These are phyloP conservation scores for Phytophthora nicotianae DNA, from an alignment of 352 stramenopile genomes.

Conservation along the genomic window DNA sequence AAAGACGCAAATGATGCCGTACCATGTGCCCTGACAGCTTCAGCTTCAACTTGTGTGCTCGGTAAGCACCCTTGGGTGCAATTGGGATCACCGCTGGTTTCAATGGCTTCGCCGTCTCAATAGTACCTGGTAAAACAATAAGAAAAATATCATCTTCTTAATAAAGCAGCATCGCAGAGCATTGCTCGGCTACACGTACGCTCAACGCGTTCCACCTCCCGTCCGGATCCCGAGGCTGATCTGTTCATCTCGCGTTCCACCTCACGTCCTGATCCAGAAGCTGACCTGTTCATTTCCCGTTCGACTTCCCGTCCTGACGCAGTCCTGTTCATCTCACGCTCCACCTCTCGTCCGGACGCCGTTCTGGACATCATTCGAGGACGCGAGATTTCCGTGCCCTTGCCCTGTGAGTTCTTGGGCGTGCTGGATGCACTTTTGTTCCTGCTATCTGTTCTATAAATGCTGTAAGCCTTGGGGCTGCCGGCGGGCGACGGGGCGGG, in stretches of 20 bases:
- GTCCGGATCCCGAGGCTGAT: slow-evolving; percentile 28
- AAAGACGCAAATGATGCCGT: slow-evolving; percentile 10
- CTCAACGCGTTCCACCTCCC: slow-evolving; percentile 46
- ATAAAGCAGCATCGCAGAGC: slow-evolving; percentile 11
- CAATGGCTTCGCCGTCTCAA: slow-evolving; percentile 41
- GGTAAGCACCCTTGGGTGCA: slow-evolving; percentile 67
- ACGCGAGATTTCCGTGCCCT: slow-evolving; percentile 80
- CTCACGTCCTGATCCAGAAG: slow-evolving; percentile 44
- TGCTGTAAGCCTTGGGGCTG: slow-evolving; percentile 48
- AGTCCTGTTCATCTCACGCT: slow-evolving; percentile 34
- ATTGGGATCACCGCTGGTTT: slow-evolving; percentile 57
- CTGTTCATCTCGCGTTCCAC: slow-evolving; percentile 41
- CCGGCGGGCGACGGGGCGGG: slow-evolving; percentile 38
- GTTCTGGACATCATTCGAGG: slow-evolving; percentile 74
- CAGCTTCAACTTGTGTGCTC: slow-evolving; percentile 84
- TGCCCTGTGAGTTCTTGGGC: slow-evolving; percentile 45
- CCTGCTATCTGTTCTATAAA: slow-evolving; percentile 71
- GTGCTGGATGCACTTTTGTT: slow-evolving; percentile 42
- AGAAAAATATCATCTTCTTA: neutral
- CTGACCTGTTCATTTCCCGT: slow-evolving; percentile 57
- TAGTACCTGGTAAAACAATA: slow-evolving; percentile 23
- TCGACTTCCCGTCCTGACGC: slow-evolving; percentile 44
- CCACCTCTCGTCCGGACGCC: slow-evolving; percentile 47
- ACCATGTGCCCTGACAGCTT: slow-evolving; percentile 88
- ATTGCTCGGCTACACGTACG: slow-evolving; percentile 21